Percentiles rank a stretch among this genome's conserved stretches.
Evolutionary conservation across 2,329 filamentous ascomycete genomes (phyloP).

Genomic region (Alternaria infectoria): DNA sequence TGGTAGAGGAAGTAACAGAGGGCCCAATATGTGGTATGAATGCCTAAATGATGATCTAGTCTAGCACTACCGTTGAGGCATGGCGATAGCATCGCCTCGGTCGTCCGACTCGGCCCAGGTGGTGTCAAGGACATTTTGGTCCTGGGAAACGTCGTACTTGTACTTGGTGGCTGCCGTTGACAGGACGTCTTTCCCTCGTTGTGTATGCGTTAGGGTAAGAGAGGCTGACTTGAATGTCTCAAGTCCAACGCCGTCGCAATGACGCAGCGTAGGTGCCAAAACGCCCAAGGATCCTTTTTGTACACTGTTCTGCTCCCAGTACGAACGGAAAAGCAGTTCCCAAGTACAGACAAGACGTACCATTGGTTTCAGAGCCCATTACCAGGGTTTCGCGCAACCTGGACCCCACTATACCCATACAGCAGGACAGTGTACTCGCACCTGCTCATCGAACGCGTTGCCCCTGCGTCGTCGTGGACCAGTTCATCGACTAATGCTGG

Average conservation of each 20-base stretch:
- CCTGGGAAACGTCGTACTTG: conserved; percentile 10
- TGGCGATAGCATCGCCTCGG: background rate
- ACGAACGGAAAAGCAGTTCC: background rate
- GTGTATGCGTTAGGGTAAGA: background rate
- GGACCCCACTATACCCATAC: background rate
- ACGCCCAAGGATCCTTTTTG: background rate
- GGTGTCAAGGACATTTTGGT: background rate
- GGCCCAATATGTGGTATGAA: background rate
- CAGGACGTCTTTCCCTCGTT: background rate
- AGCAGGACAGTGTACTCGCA: background rate
- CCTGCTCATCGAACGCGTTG: background rate
- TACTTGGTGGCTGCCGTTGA: conserved; percentile 6
- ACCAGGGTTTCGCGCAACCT: background rate
- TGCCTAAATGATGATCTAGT: background rate
- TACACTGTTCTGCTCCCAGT: background rate
- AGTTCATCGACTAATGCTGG: background rate
- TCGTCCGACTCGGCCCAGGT: background rate
- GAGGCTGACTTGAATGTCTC: background rate
- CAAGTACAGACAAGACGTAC: background rate
- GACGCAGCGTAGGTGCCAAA: background rate
- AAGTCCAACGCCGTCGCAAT: background rate
- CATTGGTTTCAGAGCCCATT: background rate
- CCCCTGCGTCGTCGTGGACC: background rate
- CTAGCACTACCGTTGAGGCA: background rate
- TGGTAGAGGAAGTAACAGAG: background rate